These are phyloP conservation scores for Gryganskiella cystojenkinii DNA, from an alignment of 192 early-diverging fungal genomes.

Conservation along the genomic window DNA sequence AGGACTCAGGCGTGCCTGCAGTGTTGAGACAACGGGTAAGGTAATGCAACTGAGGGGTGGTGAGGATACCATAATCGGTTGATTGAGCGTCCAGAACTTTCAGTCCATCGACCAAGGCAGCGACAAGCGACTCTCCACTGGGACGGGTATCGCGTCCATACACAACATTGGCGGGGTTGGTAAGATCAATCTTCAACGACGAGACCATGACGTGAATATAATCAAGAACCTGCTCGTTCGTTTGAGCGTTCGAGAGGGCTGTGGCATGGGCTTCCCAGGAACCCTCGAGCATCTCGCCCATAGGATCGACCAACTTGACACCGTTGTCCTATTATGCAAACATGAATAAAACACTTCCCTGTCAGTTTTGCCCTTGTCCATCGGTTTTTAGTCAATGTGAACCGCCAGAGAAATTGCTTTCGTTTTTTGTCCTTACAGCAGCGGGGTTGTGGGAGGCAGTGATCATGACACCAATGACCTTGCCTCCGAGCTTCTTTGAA, in stretches of 20 bases:
- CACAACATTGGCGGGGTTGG: constrained; percentile 76
- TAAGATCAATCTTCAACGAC: constrained; percentile 77
- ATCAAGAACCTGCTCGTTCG: constrained; percentile 68
- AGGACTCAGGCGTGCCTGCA: constrained; percentile 71
- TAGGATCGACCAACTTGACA: constrained; percentile 97
- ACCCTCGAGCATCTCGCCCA: constrained; percentile 98
- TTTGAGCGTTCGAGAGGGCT: constrained; percentile 85
- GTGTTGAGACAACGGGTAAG: constrained; percentile 91
- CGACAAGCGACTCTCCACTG: constrained; percentile 84
- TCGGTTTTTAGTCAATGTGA: background rate
- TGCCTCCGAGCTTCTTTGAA: constrained; percentile 86
- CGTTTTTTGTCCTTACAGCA: constrained; percentile 67
- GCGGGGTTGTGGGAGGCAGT: constrained; percentile 99
- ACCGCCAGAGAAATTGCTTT: too few species aligned
- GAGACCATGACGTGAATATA: constrained; percentile 72
- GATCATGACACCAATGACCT: constrained; percentile 95
- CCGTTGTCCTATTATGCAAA: constrained; percentile 85
- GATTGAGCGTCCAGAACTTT: constrained; percentile 73
- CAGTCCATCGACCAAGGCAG: constrained; percentile 85
- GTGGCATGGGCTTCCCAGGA: constrained; percentile 96
- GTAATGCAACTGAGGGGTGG: constrained; percentile 98
- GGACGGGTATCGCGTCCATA: constrained; percentile 95
- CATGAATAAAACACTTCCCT: background rate
- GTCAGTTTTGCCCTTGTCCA: background rate
- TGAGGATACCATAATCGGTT: constrained; percentile 87